phyloP scores from a whole-genome alignment of 768 basidiomycete genomes.

The Panaeolus cyanescens region DNA sequence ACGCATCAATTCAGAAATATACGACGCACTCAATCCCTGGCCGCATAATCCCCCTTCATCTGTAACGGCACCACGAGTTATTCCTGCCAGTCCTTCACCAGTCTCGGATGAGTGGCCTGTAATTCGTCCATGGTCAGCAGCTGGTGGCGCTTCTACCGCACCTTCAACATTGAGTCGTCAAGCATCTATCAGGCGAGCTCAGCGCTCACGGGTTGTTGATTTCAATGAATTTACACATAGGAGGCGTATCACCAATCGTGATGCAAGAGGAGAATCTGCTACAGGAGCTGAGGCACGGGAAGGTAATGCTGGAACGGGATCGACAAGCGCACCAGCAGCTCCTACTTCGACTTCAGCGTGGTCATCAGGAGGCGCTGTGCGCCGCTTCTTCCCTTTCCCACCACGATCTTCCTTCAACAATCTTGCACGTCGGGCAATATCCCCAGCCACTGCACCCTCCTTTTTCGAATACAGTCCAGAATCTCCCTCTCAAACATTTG shows the following conservation, averaged over 20 bases:
- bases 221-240: constrained; percentile 74
- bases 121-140: constrained; percentile 35
- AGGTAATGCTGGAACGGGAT: neutral
- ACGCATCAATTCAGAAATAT: constrained; percentile 60
- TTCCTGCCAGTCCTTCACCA: constrained; percentile 33
- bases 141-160: constrained; percentile 16
- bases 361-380: constrained; percentile 18
- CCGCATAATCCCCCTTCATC: constrained; percentile 12
- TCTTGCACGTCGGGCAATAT: neutral
- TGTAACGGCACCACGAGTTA: constrained; percentile 14
- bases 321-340: neutral
- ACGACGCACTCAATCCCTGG: constrained; percentile 55
- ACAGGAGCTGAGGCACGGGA: neutral
- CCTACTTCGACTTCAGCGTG: neutral
- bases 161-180: constrained; percentile 50
- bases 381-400: constrained; percentile 60
- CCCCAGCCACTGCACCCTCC: neutral
- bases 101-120: constrained; percentile 32
- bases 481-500: neutral
- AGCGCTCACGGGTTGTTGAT: constrained; percentile 57
- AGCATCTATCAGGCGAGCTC: constrained; percentile 60
- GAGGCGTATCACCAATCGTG: constrained; percentile 55
- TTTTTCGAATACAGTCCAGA: neutral
- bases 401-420: constrained; percentile 33
- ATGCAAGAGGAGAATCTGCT: constrained; percentile 13